Conservation (phyloP, 1,284 basidiomycete species). For the Apiotrichum akiyoshidainum region DNA sequence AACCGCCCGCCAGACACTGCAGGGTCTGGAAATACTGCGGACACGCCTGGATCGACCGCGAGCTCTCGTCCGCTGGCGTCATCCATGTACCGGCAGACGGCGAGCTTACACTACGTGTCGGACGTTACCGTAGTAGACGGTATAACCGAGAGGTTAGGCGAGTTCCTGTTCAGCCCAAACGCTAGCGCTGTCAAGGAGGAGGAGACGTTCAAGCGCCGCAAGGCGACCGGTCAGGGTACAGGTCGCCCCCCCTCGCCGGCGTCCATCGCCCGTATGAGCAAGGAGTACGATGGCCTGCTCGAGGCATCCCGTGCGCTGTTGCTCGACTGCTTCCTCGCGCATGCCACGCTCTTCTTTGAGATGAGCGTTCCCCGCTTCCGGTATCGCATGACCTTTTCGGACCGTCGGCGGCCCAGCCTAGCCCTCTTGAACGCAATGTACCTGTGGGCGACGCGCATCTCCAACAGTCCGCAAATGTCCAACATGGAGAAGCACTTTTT, state of each 20-base stretch:
- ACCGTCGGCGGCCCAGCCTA: conserved; percentile 37
- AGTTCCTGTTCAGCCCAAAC: conserved; percentile 41
- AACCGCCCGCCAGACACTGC: conserved; percentile 21
- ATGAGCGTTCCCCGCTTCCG: conserved; percentile 45
- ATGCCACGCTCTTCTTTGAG: conserved; percentile 42
- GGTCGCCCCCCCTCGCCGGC: conserved; percentile 2
- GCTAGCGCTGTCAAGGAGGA: conserved; percentile 20
- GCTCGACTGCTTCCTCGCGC: conserved; percentile 41
- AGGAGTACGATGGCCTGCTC: conserved; percentile 37
- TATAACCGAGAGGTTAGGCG: conserved; percentile 39
- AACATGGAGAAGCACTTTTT: conserved; percentile 40
- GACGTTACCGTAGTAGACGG: conserved; percentile 33
- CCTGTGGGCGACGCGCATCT: conserved; percentile 45
- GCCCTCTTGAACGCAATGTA: conserved; percentile 49
- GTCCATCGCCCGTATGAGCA: conserved; percentile 10
- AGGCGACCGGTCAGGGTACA: not conserved
- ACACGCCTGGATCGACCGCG: conserved; percentile 4
- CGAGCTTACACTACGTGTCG: conserved; percentile 31
- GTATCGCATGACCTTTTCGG: conserved; percentile 40
- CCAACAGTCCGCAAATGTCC: conserved; percentile 31
- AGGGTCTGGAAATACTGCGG: not conserved
- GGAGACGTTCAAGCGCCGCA: conserved; percentile 17
- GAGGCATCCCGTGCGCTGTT: conserved; percentile 33
- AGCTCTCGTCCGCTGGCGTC: conserved; percentile 9
- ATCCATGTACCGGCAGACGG: conserved; percentile 25